Conservation (phyloP, 768 basidiomycete genomes). For the Nidularia pulvinata region DNA sequence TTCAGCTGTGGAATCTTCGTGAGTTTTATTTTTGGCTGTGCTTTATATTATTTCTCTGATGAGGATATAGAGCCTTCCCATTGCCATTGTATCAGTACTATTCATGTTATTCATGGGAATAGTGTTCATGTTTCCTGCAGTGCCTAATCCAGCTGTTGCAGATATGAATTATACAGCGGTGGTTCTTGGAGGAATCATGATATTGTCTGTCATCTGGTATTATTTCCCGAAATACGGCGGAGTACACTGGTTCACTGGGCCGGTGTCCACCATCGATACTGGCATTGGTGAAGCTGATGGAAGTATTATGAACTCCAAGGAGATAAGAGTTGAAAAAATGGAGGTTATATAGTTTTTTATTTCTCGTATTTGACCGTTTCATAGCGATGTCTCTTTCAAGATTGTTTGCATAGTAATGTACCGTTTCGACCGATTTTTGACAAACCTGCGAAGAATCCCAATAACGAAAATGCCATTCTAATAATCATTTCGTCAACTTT, state of each 20-base stretch:
- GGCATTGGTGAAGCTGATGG: background rate
- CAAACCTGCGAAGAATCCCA: too few relatives aligned
- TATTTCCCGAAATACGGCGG: constrained; percentile 77
- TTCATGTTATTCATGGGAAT: constrained; percentile 71
- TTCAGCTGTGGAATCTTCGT: constrained; percentile 45
- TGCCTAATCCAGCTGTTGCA: constrained; percentile 38
- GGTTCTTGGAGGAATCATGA: constrained; percentile 62
- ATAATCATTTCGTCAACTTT: too few relatives aligned
- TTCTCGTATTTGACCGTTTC: too few relatives aligned
- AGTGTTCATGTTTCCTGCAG: constrained; percentile 67
- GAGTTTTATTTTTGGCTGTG: background rate
- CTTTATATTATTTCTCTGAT: too few relatives aligned
- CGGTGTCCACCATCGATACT: constrained; percentile 40
- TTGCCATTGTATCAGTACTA: constrained; percentile 53
- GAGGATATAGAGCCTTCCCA: constrained; percentile 47
- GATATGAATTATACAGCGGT: constrained; percentile 78
- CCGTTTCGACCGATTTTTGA: too few relatives aligned
- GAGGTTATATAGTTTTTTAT: too few relatives aligned
- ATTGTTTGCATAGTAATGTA: too few relatives aligned
- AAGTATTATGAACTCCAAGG: background rate
- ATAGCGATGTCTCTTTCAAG: too few relatives aligned
- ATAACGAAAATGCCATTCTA: too few relatives aligned
- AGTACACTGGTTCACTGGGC: constrained; percentile 73
- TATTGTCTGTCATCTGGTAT: constrained; percentile 64
- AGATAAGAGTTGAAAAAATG: too few relatives aligned